Base-by-base conservation (phyloP, 208 protist species). In the Trypanosomatidae sp. region DNA sequence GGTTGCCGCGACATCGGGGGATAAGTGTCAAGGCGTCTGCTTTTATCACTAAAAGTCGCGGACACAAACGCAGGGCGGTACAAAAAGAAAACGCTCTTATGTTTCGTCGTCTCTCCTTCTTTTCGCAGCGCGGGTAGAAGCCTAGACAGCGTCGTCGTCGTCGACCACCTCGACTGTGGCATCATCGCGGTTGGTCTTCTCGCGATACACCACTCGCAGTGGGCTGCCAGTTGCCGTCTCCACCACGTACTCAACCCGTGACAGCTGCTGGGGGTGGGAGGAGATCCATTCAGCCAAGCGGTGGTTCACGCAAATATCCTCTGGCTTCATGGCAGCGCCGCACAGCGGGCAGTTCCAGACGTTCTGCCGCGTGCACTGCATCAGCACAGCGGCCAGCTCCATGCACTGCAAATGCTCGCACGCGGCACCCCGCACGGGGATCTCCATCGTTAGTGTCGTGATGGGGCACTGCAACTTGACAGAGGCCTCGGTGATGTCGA, bases 271-370 rank as follows among this genome's bases (percentile, higher is more conserved):
- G n/a, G 71, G 39, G 69, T 96, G 75, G 9, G 58, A 68, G 28
- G 84, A 70, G 47, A 96, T 71, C 90, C 89, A 94, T 15, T 93
- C 83, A 58, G 79, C 78, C 12, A 96, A 73, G n/a, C 86, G 82
- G 73, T 94, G 88, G 77, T 96, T 91, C n/a, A n/a, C n/a, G n/a
- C n/a, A n/a, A n/a, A n/a, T n/a, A n/a, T 86, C 86, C 39, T 79
- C 39, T 1, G 90, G 92, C 49, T 58, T 74, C 68, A 89, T 92
- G 15, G 86, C 79, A 13, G 82, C 80, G 59, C 70, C 76, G 74
- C 92, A 96, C 15, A 96, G 66, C 17, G 92, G 89, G 67, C 92
- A 96, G 80, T 96, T 96, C 90, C 92, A 96, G 8, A 94, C 76
- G 77, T 94, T 90, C 22, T 78, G 81, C 28, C 83, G 83, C n/a